Percentiles rank a stretch among this genome's conserved stretches.
phyloP scores from a whole-genome alignment of 495 filamentous ascomycete genomes.

The Podospora pseudopauciseta region DNA sequence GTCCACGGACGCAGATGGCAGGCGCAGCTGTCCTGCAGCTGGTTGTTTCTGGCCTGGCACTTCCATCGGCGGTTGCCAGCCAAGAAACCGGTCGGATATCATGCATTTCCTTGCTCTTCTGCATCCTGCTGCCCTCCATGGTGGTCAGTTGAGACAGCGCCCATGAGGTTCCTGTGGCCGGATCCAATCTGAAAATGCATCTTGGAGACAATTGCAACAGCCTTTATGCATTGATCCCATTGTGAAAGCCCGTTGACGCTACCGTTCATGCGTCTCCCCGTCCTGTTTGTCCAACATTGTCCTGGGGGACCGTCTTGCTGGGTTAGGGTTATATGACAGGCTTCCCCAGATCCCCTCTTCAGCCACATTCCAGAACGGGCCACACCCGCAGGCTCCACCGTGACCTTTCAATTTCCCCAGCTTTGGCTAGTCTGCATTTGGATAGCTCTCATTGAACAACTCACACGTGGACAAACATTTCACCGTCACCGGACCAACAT shows the following conservation, averaged over 20 bases:
- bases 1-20: background rate
- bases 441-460: background rate
- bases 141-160: too few species aligned
- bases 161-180: too few species aligned
- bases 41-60: background rate
- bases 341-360: background rate
- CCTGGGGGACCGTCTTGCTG: background rate
- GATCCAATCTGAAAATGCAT: too few species aligned
- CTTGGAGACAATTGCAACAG: too few species aligned
- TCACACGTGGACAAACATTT: too few species aligned
- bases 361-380: background rate
- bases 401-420: background rate
- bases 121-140: background rate
- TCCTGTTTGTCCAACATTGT: background rate
- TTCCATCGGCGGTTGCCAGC: background rate
- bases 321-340: background rate
- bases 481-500: too few species aligned
- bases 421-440: background rate
- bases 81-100: background rate
- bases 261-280: too few species aligned
- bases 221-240: too few species aligned
- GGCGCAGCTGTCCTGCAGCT: constrained; percentile 4
- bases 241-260: too few species aligned
- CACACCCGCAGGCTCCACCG: background rate
- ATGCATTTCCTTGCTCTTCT: background rate